Base-by-base conservation (phyloP, 2,329 filamentous ascomycete genomes). In the Metarhizium rileyi region DNA sequence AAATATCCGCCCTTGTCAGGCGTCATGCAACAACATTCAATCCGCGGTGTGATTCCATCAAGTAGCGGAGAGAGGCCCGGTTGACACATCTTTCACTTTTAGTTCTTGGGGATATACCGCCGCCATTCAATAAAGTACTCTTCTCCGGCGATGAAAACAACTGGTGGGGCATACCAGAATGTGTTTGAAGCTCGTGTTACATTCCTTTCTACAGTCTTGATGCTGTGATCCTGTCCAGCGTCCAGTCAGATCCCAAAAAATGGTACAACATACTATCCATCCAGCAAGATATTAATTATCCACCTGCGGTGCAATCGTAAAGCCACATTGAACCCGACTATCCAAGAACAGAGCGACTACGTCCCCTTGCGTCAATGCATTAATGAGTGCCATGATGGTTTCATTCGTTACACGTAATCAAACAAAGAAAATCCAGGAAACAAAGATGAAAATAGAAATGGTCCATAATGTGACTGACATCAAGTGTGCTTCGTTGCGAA, bases 301-400 rank as follows among this genome's bases (percentile, higher is more conserved):
- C 16, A 18, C 18, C n/a, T 38, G 35, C 30, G 35, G 10, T 8
- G 16, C 35, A 20, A 9, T 18, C 18, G 35, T 38, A 18, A 20
- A n/a, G 6, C 35, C 35, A 38, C 16, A 38, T 38, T 8, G 10
- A 33, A 33, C 16, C 16, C 30, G 16, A 38, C 5, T n/a, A 38
- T 20, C 7, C 20, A 5, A 8, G n/a, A 23, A 14, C 23, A 42
- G 22, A 42, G 10, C n/a, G 18, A 22, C 38, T 16, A 14, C 9
- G 10, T 42, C 22, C 38, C n/a, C 18, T 25, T 38, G 10, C 38
- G 6, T 25, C 20, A 47, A 48, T 27, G 22, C 23, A 25, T 41
- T 14, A 41, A 40, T 33, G 14, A 16, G 46, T 36, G 46, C 9
- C 46, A 44, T 3, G 44, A 52, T 59, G 55, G 48, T 58, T 46